These are phyloP conservation scores for Trichoderma aggressivum DNA, from an alignment of 2,329 filamentous ascomycete species.

Conservation along the genomic window DNA sequence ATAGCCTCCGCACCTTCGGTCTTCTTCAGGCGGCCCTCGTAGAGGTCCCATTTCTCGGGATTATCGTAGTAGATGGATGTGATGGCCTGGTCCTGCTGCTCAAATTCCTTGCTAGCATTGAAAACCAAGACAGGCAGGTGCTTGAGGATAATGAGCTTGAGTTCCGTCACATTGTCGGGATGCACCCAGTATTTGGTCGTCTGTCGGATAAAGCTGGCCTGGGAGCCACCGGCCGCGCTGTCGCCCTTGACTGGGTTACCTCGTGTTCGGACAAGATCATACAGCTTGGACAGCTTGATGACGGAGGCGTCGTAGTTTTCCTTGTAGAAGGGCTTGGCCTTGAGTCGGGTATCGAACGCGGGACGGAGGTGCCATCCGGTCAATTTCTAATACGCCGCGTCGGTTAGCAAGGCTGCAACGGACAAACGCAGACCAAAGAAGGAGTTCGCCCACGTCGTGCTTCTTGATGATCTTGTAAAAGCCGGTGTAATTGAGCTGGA, in stretches of 20 bases:
- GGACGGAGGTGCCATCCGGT: slow-evolving; percentile 91
- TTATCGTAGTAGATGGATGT: slow-evolving; percentile 99
- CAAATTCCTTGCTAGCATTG: slow-evolving; percentile 95
- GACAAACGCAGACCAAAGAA: not conserved
- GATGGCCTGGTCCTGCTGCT: slow-evolving; percentile 84
- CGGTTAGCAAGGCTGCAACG: slow-evolving; percentile 22
- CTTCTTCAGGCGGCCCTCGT: slow-evolving; percentile 93
- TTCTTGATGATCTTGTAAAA: slow-evolving; percentile 99
- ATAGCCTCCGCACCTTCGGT: slow-evolving; percentile 97
- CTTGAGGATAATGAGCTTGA: slow-evolving; percentile 97
- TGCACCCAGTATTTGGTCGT: slow-evolving; percentile 99
- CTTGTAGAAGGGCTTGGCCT: slow-evolving; percentile 97
- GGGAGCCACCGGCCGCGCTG: slow-evolving; percentile 81
- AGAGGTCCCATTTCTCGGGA: slow-evolving; percentile 87
- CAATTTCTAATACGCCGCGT: slow-evolving; percentile 65
- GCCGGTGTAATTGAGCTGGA: slow-evolving; percentile 96
- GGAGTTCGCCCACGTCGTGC: slow-evolving; percentile 70
- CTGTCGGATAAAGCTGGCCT: slow-evolving; percentile 94
- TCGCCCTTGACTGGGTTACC: slow-evolving; percentile 92
- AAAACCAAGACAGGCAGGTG: slow-evolving; percentile 96
- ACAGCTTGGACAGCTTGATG: slow-evolving; percentile 89
- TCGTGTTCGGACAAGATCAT: slow-evolving; percentile 88
- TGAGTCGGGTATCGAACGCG: slow-evolving; percentile 91
- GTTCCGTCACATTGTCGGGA: slow-evolving; percentile 93
- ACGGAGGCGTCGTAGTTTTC: slow-evolving; percentile 98